Evolutionary conservation across 495 filamentous ascomycete genomes (phyloP).

Genomic region (Xylaria cubensis): DNA sequence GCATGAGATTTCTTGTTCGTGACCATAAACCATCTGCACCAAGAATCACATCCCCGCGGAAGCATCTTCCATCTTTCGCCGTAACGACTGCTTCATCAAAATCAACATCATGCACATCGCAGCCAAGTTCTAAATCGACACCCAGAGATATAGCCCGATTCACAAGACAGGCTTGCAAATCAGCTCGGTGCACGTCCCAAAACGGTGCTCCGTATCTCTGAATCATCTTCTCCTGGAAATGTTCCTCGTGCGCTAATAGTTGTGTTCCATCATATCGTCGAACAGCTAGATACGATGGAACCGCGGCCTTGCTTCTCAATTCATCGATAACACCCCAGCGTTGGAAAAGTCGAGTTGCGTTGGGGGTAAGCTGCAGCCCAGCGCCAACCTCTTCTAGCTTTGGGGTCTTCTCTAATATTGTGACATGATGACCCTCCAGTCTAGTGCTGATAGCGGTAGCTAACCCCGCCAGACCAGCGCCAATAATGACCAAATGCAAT

Average conservation of each 20-base stretch:
- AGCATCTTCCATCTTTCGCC: slow-evolving; percentile 35
- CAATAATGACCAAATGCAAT: slow-evolving; percentile 49
- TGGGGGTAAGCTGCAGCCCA: slow-evolving; percentile 65
- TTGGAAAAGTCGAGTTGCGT: slow-evolving; percentile 59
- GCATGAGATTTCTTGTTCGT: slow-evolving; percentile 50
- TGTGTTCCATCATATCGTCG: slow-evolving; percentile 60
- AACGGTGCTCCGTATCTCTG: slow-evolving; percentile 58
- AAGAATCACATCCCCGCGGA: slow-evolving; percentile 59
- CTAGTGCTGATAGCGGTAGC: slow-evolving; percentile 47
- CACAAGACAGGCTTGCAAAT: slow-evolving; percentile 57
- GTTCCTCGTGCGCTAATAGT: slow-evolving; percentile 58
- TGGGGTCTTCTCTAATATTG: slow-evolving; percentile 32
- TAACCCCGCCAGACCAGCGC: slow-evolving; percentile 56
- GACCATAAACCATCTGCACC: slow-evolving; percentile 65
- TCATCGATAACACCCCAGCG: slow-evolving; percentile 59
- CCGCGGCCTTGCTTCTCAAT: slow-evolving; percentile 55
- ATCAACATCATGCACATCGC: slow-evolving; percentile 40
- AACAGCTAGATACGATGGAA: slow-evolving; percentile 62
- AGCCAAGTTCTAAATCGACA: slow-evolving; percentile 37
- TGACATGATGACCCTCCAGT: slow-evolving; percentile 37
- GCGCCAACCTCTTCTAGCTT: slow-evolving; percentile 45
- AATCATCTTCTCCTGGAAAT: slow-evolving; percentile 51
- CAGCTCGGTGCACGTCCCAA: slow-evolving; percentile 61
- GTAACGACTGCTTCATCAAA: neutral
- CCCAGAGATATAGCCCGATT: slow-evolving; percentile 48